These are phyloP conservation scores for Sordaria brevicollis DNA, from an alignment of 495 filamentous ascomycete species.

Conservation along the genomic window DNA sequence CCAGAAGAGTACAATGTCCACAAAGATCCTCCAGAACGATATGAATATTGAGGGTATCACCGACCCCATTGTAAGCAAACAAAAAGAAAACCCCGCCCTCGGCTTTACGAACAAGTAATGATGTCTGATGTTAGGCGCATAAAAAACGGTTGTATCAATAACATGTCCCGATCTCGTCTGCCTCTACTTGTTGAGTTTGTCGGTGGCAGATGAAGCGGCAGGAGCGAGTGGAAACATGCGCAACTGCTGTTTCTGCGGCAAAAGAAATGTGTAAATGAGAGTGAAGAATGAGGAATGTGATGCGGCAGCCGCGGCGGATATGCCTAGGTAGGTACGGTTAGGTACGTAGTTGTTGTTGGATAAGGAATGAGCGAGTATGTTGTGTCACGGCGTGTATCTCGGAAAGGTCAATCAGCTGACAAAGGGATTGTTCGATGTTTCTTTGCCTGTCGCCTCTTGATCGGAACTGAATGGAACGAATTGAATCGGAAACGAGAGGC, in stretches of 20 bases:
- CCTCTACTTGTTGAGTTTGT: not conserved
- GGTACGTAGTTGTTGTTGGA: not conserved
- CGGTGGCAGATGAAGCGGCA: not conserved
- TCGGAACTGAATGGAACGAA: not conserved
- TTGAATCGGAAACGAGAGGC: not conserved
- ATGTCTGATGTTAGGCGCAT: not conserved
- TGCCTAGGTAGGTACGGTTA: not conserved
- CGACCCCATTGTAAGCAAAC: slow-evolving; percentile 16
- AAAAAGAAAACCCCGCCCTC: not conserved
- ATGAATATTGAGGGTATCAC: slow-evolving; percentile 19
- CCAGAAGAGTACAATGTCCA: slow-evolving; percentile 58
- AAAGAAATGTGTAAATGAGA: not conserved
- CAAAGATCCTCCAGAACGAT: slow-evolving; percentile 43
- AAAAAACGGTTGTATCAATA: not conserved
- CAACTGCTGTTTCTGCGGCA: not conserved
- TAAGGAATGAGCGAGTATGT: not conserved
- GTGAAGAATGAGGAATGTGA: not conserved
- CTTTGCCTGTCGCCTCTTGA: not conserved
- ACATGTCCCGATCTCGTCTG: not conserved
- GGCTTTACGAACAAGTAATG: not conserved
- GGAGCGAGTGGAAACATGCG: not conserved
- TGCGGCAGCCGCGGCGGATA: not conserved
- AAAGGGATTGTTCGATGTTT: not conserved
- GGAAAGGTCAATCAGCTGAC: not conserved
- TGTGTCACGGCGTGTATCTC: not conserved